phyloP scores from a whole-genome alignment of 2,329 filamentous ascomycete genomes.

The Verticillium albo-atrum region DNA sequence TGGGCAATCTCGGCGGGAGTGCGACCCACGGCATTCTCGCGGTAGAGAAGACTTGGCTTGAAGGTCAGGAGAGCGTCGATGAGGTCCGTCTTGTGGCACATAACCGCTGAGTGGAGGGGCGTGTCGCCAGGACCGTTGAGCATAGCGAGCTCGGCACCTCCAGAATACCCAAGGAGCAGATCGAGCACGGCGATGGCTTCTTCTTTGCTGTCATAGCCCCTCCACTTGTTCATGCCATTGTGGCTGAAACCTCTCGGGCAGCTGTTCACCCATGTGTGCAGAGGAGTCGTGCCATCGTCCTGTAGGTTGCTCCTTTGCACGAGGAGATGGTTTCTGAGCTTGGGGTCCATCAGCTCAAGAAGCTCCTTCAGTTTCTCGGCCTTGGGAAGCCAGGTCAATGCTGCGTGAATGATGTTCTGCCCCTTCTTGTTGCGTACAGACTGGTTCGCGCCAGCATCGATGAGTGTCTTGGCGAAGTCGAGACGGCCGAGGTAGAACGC shows the following conservation, averaged over 20 bases:
- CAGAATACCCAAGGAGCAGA: constrained; percentile 49
- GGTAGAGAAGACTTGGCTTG: constrained; percentile 56
- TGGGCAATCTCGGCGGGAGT: constrained; percentile 67
- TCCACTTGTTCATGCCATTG: constrained; percentile 1
- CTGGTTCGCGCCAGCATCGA: constrained; percentile 67
- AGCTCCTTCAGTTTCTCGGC: constrained; percentile 37
- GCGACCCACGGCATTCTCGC: constrained; percentile 72
- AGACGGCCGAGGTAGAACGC: constrained; percentile 55
- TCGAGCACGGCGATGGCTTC: constrained; percentile 37
- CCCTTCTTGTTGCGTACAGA: constrained; percentile 54
- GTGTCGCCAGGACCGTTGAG: constrained; percentile 64
- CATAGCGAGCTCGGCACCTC: constrained; percentile 50
- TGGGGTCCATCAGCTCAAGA: constrained; percentile 53
- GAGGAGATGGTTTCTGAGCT: constrained; percentile 53
- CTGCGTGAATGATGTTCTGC: constrained; percentile 65
- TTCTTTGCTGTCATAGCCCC: constrained; percentile 11
- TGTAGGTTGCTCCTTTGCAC: constrained; percentile 49
- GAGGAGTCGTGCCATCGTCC: constrained; percentile 55
- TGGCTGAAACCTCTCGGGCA: constrained; percentile 4
- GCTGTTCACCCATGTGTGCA: constrained; percentile 53
- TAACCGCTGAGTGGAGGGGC: constrained; percentile 54
- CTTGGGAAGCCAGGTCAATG: constrained; percentile 29
- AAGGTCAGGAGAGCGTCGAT: constrained; percentile 45
- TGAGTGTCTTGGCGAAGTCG: constrained; percentile 54
- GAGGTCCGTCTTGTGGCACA: constrained; percentile 27